Evolutionary conservation across 192 early-diverging fungal genomes (phyloP).

Genomic region (Coemansia umbellata): DNA sequence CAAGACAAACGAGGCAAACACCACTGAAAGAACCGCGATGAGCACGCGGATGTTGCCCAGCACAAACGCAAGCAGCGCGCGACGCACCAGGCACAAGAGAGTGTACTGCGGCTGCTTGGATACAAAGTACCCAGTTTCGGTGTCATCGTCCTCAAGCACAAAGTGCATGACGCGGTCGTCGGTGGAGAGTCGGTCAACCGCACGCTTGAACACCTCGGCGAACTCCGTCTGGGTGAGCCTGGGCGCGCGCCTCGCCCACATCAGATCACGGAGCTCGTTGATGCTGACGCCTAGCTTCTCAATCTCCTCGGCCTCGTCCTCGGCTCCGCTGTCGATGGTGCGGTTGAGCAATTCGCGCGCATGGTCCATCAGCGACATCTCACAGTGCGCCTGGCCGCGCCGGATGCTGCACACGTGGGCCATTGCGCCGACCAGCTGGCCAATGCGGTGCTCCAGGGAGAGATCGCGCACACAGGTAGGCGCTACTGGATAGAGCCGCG

Average conservation of each 20-base stretch:
- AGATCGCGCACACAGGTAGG: constrained; percentile 42
- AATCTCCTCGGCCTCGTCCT: constrained; percentile 43
- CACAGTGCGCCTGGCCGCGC: constrained; percentile 38
- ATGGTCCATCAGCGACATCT: constrained; percentile 23
- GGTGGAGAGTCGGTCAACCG: constrained; percentile 13
- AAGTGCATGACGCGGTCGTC: constrained; percentile 8
- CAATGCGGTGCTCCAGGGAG: constrained; percentile 34
- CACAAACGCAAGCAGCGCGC: constrained; percentile 11
- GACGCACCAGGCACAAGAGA: constrained; percentile 24
- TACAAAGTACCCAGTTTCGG: constrained; percentile 22
- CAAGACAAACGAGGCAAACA: constrained; percentile 17
- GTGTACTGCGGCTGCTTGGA: constrained; percentile 17
- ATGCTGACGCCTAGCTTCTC: constrained; percentile 42
- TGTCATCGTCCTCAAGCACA: constrained; percentile 21
- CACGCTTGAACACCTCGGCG: constrained; percentile 24
- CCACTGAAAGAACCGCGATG: constrained; percentile 2
- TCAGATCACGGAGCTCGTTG: constrained; percentile 15
- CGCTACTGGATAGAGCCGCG: constrained; percentile 17
- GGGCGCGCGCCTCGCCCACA: constrained; percentile 16
- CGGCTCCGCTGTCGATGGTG: background rate
- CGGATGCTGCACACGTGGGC: constrained; percentile 19
- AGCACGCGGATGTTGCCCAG: constrained; percentile 30
- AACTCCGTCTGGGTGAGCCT: constrained; percentile 31
- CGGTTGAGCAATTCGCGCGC: constrained; percentile 14
- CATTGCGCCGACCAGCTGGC: constrained; percentile 34